A percentile compares a stretch with the other conserved stretches of the same genome.
phyloP scores from a whole-genome alignment of 805 yeast genomes.

The Maudiozyma saulgeensis region DNA sequence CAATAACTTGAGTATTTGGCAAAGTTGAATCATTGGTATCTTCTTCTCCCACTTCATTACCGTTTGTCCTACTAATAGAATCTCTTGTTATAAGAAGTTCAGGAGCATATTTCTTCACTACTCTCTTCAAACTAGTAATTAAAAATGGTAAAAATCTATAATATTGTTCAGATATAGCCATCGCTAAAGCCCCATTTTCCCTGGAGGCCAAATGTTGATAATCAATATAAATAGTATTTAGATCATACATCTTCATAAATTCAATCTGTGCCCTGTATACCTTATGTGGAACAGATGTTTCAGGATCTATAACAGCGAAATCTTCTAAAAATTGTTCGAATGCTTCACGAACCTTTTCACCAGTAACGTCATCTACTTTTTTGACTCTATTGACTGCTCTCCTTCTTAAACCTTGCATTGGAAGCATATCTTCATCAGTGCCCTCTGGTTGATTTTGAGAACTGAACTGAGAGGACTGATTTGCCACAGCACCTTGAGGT shows the following conservation, averaged over 20 bases:
- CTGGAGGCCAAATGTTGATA: slow-evolving; percentile 64
- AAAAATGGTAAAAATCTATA: slow-evolving; percentile 86
- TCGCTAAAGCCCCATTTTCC: slow-evolving; percentile 80
- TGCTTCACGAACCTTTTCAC: slow-evolving; percentile 86
- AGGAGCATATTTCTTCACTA: slow-evolving; percentile 71
- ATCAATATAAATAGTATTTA: slow-evolving; percentile 74
- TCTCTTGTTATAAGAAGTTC: slow-evolving; percentile 44
- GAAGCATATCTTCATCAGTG: slow-evolving; percentile 12
- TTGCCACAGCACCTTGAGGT: slow-evolving; percentile 10
- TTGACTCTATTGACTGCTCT: slow-evolving; percentile 63
- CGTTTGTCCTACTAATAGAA: slow-evolving; percentile 14
- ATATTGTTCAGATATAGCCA: slow-evolving; percentile 84
- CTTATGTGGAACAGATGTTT: slow-evolving; percentile 34
- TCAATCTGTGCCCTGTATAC: slow-evolving; percentile 72
- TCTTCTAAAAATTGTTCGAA: slow-evolving; percentile 77
- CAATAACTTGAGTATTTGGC: slow-evolving; percentile 5
- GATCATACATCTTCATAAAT: slow-evolving; percentile 67
- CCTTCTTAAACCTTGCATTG: slow-evolving; percentile 34
- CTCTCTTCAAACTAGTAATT: slow-evolving; percentile 59
- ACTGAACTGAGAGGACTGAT: slow-evolving; percentile 15
- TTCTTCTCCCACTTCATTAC: slow-evolving; percentile 27
- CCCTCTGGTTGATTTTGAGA: slow-evolving; percentile 13
- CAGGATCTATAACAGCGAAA: slow-evolving; percentile 36
- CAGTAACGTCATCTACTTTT: slow-evolving; percentile 82
- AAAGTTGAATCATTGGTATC: slow-evolving; percentile 8